Conservation (phyloP, 2,329 filamentous ascomycete species). For the Monosporascus sp. region DNA sequence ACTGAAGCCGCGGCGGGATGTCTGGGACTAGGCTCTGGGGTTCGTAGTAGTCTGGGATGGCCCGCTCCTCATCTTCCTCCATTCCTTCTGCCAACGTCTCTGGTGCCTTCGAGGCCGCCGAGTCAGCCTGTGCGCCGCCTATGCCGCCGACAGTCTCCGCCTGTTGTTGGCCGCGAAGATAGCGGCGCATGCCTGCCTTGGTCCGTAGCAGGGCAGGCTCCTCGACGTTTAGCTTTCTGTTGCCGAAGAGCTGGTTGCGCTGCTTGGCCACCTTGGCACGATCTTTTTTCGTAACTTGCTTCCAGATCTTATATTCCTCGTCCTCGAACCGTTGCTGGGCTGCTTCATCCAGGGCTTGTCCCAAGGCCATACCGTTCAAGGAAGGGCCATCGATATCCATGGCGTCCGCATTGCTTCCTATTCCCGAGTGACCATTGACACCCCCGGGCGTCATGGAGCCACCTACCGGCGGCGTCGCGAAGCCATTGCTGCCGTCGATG, state of each 20-base stretch:
- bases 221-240: conserved; percentile 77
- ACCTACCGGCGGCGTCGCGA: conserved; percentile 72
- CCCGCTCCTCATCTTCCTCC: conserved; percentile 77
- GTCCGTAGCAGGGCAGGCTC: conserved; percentile 81
- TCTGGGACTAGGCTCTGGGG: conserved; percentile 81
- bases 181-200: conserved; percentile 86
- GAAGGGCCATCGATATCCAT: conserved; percentile 84
- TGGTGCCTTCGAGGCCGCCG: conserved; percentile 43
- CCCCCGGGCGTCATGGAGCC: conserved; percentile 74
- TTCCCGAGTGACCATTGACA: conserved; percentile 60
- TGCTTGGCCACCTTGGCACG: conserved; percentile 82
- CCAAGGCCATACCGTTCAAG: conserved; percentile 59
- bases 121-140: conserved; percentile 33
- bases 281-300: conserved; percentile 96
- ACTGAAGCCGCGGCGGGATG: conserved; percentile 70
- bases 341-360: conserved; percentile 59
- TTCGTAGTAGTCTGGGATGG: conserved; percentile 94
- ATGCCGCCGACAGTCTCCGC: conserved; percentile 47
- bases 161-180: conserved; percentile 73
- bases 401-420: conserved; percentile 71
- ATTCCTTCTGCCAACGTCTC: conserved; percentile 94
- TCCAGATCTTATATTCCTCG: conserved; percentile 97
- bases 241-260: conserved; percentile 79
- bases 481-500: conserved; percentile 78
- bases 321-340: conserved; percentile 78